Evolutionary conservation across 345 rosid species (phyloP).

Genomic region (Litchi chinensis): DNA sequence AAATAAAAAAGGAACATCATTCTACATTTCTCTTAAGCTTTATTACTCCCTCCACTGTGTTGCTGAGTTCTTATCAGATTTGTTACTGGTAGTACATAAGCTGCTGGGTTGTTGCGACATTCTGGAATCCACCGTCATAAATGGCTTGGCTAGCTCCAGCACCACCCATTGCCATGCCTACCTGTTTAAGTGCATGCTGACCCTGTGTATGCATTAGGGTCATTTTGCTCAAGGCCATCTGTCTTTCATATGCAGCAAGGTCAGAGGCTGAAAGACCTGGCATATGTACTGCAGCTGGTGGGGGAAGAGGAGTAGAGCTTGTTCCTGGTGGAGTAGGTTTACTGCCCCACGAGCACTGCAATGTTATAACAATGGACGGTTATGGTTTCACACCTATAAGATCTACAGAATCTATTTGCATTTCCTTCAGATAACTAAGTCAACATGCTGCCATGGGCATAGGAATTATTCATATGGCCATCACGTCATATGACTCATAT

Average conservation of each 20-base stretch:
- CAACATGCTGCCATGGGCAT: neutral
- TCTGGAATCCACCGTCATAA: constrained; percentile 83
- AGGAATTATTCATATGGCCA: neutral
- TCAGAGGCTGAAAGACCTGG: constrained; percentile 61
- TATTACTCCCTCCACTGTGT: constrained; percentile 22
- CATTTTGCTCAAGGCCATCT: constrained; percentile 67
- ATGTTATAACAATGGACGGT: neutral
- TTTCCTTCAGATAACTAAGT: neutral
- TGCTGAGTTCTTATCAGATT: neutral
- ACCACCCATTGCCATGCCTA: constrained; percentile 68
- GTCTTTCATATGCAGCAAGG: constrained; percentile 68
- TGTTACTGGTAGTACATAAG: constrained; percentile 80
- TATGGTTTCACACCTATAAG: neutral
- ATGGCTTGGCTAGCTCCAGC: constrained; percentile 74
- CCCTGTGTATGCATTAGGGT: constrained; percentile 82
- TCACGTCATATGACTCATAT: too few relatives aligned
- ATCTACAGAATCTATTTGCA: neutral
- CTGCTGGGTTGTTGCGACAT: constrained; percentile 74
- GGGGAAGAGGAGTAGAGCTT: constrained; percentile 82
- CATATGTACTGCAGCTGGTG: constrained; percentile 56
- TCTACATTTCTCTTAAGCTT: constrained; percentile 2
- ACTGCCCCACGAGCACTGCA: constrained; percentile 96
- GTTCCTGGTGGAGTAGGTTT: constrained; percentile 90
- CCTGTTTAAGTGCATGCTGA: constrained; percentile 79
- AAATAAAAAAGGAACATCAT: neutral